Conservation (phyloP, 768 basidiomycete species). For the Trametes meyenii region DNA sequence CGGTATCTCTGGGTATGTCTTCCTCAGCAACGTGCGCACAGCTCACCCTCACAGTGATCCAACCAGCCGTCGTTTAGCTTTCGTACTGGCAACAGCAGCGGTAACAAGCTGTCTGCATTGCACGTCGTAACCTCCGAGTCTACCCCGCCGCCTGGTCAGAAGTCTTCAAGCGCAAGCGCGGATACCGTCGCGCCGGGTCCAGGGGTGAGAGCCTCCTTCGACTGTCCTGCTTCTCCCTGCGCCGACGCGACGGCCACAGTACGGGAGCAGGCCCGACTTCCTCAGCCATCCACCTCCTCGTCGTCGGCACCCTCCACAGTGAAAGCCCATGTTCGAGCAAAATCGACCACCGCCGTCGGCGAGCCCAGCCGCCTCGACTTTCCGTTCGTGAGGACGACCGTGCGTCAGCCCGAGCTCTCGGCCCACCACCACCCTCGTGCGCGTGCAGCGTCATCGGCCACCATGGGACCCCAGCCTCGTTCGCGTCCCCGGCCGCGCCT, state of each 20-base stretch:
- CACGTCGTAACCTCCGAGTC: conserved; percentile 13
- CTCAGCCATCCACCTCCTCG: background rate
- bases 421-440: background rate
- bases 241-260: conserved; percentile 9
- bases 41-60: background rate
- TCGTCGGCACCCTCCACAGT: background rate
- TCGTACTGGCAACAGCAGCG: conserved; percentile 3
- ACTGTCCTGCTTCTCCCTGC: conserved; percentile 8
- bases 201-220: conserved; percentile 17
- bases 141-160: background rate
- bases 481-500: conserved; percentile 4
- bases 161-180: background rate
- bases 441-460: conserved; percentile 17
- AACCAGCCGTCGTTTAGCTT: conserved; percentile 11
- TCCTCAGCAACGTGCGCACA: background rate
- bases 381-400: conserved; percentile 4
- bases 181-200: conserved; percentile 4
- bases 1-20: conserved; percentile 18
- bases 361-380: conserved; percentile 12
- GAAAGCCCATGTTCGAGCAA: conserved; percentile 15
- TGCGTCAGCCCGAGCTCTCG: background rate
- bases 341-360: conserved; percentile 16
- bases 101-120: background rate
- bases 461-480: background rate
- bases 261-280: conserved; percentile 16